Percentiles rank a stretch among this genome's conserved stretches.
phyloP scores from a whole-genome alignment of 129 eudicot genomes.

The Pseudognaphalium luteoalbum region DNA sequence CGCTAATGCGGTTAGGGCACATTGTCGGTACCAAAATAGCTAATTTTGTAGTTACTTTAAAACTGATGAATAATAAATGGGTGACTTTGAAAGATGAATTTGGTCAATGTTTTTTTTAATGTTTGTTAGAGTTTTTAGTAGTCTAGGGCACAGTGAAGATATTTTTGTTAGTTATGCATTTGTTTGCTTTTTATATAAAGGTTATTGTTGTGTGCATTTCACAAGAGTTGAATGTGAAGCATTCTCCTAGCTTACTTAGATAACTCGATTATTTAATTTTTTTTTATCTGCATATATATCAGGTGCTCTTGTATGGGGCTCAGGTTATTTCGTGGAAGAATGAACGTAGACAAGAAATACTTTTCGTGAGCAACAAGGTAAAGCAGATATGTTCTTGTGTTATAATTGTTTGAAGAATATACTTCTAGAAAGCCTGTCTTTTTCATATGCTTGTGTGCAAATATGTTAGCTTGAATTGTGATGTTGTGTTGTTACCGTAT shows the following conservation, averaged over 20 bases:
- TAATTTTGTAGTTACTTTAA: not conserved
- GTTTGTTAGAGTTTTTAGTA: not conserved
- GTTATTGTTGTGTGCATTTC: not conserved
- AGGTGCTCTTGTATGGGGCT: constrained; percentile 85
- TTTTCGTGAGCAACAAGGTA: constrained; percentile 86
- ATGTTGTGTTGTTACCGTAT: constrained; percentile 14
- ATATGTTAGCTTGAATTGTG: not conserved
- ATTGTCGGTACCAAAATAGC: not conserved
- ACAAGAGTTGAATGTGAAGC: constrained; percentile 13
- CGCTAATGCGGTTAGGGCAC: constrained; percentile 12
- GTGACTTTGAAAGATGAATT: not conserved
- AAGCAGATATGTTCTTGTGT: not conserved
- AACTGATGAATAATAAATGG: not conserved
- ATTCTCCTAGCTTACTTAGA: constrained; percentile 12
- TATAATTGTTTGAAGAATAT: too few species aligned
- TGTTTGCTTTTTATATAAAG: not conserved
- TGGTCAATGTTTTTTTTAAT: not conserved
- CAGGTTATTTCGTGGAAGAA: constrained; percentile 96
- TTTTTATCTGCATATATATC: constrained; percentile 13
- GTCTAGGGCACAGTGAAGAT: not conserved
- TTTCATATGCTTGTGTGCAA: too few species aligned
- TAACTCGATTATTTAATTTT: not conserved
- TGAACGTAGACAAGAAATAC: constrained; percentile 84
- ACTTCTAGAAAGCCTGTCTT: too few species aligned
- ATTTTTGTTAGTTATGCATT: not conserved